Evolutionary conservation across 169 alveolate genomes (phyloP).

Genomic region (Plasmodium coatneyi): DNA sequence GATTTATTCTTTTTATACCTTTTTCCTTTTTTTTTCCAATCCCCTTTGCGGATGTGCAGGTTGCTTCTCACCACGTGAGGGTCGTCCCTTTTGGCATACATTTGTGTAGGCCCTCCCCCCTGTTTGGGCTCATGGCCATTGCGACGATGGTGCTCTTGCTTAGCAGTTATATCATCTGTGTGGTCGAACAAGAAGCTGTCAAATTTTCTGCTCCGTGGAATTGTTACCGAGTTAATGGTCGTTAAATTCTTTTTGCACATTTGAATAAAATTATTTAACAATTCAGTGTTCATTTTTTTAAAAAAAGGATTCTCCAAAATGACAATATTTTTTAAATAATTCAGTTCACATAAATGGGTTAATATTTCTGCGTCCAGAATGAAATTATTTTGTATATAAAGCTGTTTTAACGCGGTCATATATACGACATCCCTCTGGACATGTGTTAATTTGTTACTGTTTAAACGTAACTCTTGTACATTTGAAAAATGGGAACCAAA

Average conservation of each 20-base stretch:
- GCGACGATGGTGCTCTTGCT: not conserved
- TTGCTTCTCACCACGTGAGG: slow-evolving; percentile 8
- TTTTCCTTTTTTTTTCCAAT: not conserved
- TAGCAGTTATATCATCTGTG: slow-evolving; percentile 12
- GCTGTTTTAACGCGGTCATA: slow-evolving; percentile 40
- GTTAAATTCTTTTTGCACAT: slow-evolving; percentile 16
- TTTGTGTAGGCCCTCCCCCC: not conserved
- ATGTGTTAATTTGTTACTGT: slow-evolving; percentile 36
- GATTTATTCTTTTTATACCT: not conserved
- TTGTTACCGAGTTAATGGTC: slow-evolving; percentile 38
- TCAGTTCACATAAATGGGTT: slow-evolving; percentile 32
- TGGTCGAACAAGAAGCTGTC: slow-evolving; percentile 8
- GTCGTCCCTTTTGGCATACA: not conserved
- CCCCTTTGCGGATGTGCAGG: not conserved
- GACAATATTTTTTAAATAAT: slow-evolving; percentile 48
- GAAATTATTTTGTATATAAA: slow-evolving; percentile 55
- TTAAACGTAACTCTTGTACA: slow-evolving; percentile 59
- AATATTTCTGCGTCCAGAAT: slow-evolving; percentile 21
- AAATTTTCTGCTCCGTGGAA: slow-evolving; percentile 29
- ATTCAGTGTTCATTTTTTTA: slow-evolving; percentile 28
- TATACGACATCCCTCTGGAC: slow-evolving; percentile 53
- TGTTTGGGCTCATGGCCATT: not conserved
- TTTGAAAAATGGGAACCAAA: slow-evolving; percentile 57
- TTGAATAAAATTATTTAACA: slow-evolving; percentile 45
- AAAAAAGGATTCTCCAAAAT: slow-evolving; percentile 67